phyloP scores from a whole-genome alignment of 495 filamentous ascomycete genomes.

The Hypoxylon perforatum region DNA sequence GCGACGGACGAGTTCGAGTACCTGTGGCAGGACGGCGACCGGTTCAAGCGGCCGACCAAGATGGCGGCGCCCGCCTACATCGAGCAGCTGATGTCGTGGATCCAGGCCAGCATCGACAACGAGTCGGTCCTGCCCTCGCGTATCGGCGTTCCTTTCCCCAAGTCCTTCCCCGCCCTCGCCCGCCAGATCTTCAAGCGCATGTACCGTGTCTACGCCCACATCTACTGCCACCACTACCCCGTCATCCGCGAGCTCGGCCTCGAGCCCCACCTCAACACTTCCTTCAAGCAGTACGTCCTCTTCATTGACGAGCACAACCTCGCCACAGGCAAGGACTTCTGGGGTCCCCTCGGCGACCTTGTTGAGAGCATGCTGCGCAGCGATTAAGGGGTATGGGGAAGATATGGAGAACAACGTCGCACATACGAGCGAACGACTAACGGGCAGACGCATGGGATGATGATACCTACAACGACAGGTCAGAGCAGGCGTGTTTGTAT shows the following conservation, averaged over 20 bases:
- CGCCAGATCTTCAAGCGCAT: slow-evolving; percentile 98
- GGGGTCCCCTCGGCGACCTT: slow-evolving; percentile 94
- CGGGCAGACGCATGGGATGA: slow-evolving; percentile 22
- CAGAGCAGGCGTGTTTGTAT: slow-evolving; percentile 30
- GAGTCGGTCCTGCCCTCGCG: slow-evolving; percentile 92
- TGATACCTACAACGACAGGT: slow-evolving; percentile 23
- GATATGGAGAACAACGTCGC: not conserved
- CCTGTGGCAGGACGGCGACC: slow-evolving; percentile 95
- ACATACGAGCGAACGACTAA: slow-evolving; percentile 32
- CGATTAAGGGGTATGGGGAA: slow-evolving; percentile 62
- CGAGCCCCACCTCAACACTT: slow-evolving; percentile 97
- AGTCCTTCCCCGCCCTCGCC: slow-evolving; percentile 85
- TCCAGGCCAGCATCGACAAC: slow-evolving; percentile 94
- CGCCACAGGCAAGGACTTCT: slow-evolving; percentile 94
- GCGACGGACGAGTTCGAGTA: slow-evolving; percentile 99
- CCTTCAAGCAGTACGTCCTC: slow-evolving; percentile 98
- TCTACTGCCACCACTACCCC: slow-evolving; percentile 99
- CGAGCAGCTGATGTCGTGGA: slow-evolving; percentile 97
- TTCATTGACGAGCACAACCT: slow-evolving; percentile 94
- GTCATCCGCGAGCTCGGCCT: slow-evolving; percentile 94
- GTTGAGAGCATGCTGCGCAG: slow-evolving; percentile 97
- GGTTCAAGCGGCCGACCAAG: slow-evolving; percentile 94
- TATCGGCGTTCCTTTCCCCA: slow-evolving; percentile 95
- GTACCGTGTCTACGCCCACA: slow-evolving; percentile 98
- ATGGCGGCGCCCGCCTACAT: slow-evolving; percentile 98